Evolutionary conservation across 1,284 basidiomycete species (phyloP).

Genomic region (Puccinia hordei): DNA sequence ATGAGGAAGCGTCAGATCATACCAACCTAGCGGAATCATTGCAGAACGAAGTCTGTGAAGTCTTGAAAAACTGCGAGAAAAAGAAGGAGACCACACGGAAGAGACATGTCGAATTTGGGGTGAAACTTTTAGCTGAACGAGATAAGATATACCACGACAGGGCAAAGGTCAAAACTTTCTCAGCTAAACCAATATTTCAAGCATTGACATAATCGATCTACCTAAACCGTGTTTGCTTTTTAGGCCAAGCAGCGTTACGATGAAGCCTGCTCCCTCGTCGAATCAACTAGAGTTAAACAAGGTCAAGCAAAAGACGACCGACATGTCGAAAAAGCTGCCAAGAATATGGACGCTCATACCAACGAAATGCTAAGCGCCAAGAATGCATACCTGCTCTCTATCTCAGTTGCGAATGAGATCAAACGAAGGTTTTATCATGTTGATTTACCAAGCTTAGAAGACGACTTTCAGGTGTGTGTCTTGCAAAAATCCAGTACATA

Average conservation of each 20-base stretch:
- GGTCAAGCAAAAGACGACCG: conserved; percentile 66
- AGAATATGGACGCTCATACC: conserved; percentile 72
- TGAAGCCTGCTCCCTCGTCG: conserved; percentile 70
- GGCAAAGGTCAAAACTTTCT: conserved; percentile 65
- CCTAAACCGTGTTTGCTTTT: not conserved
- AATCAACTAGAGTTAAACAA: conserved; percentile 52
- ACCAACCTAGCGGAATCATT: conserved; percentile 68
- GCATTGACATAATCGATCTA: not conserved
- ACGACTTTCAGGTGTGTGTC: conserved; percentile 61
- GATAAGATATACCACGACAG: conserved; percentile 71
- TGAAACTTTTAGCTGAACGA: conserved; percentile 70
- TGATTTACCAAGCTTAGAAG: conserved; percentile 70
- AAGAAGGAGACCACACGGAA: conserved; percentile 70
- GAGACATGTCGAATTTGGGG: conserved; percentile 72
- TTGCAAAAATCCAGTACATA: not conserved
- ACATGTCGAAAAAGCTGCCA: conserved; percentile 71
- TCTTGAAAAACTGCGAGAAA: conserved; percentile 67
- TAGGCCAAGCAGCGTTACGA: conserved; percentile 81
- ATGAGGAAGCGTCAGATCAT: conserved; percentile 70
- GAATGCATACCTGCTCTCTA: conserved; percentile 74
- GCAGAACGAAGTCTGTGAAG: conserved; percentile 67
- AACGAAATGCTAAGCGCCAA: conserved; percentile 76
- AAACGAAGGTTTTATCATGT: conserved; percentile 71
- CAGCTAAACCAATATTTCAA: not conserved
- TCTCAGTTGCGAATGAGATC: conserved; percentile 68